A percentile compares a stretch with the other conserved stretches of the same genome.
Conservation (phyloP, 768 basidiomycete species). For the Trichaptum fuscoviolaceum region DNA sequence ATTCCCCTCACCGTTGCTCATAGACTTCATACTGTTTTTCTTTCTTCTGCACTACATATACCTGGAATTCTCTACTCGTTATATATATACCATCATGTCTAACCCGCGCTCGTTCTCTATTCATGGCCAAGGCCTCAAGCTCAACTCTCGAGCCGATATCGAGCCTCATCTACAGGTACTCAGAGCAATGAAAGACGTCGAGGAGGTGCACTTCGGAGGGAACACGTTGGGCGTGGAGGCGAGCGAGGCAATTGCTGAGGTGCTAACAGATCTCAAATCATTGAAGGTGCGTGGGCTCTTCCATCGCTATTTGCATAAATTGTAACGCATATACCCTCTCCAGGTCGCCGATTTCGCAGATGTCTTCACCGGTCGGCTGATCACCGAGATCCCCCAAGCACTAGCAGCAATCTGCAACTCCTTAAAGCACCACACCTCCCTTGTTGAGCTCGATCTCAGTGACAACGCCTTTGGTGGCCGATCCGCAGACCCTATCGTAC, state of each 20-base stretch:
- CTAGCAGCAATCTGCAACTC: conserved; percentile 86
- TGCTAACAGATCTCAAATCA: conserved; percentile 57
- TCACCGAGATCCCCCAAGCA: conserved; percentile 89
- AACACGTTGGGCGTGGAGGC: conserved; percentile 95
- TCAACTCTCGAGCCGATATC: conserved; percentile 70
- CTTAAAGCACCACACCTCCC: conserved; percentile 70
- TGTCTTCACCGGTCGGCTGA: conserved; percentile 96
- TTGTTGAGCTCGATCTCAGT: conserved; percentile 84
- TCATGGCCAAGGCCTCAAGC: conserved; percentile 71
- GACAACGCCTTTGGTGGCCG: conserved; percentile 98
- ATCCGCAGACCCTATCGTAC: conserved; percentile 90
- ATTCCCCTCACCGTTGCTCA: background rate
- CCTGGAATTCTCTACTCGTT: background rate
- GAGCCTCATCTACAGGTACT: conserved; percentile 57
- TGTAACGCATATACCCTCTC: background rate
- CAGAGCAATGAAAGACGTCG: conserved; percentile 41
- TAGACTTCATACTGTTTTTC: background rate
- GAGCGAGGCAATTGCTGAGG: conserved; percentile 75
- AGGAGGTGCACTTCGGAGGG: conserved; percentile 90
- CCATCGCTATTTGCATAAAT: conserved; percentile 1
- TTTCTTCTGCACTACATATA: background rate
- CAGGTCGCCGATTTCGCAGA: conserved; percentile 95
- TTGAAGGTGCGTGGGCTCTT: conserved; percentile 53
- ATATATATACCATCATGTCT: conserved; percentile 2
- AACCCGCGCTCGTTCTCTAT: conserved; percentile 17